Base-by-base conservation (phyloP, 2,329 filamentous ascomycete species). In the Fusarium staphyleae region DNA sequence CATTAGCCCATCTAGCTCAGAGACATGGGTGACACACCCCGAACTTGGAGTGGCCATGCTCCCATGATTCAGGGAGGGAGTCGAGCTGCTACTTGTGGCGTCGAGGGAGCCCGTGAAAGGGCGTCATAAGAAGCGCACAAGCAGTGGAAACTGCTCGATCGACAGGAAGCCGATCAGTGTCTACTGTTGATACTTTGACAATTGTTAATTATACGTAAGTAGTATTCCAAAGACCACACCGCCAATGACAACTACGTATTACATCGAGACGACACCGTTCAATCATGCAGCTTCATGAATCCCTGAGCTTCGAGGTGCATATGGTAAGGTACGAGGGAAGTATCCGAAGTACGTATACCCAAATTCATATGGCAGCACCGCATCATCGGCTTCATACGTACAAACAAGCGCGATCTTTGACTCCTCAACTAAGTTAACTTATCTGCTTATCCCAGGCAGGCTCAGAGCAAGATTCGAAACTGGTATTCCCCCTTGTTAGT, bases 31-130 rank as follows among this genome's bases (percentile, higher is more conserved):
- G 55, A 51, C 45, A 62, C 50, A 35, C 51, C 55, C 50, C 55
- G 39, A 55, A 39, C 40, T 52, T 42, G 42, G 55, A 55, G 49
- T 48, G 42, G 32, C 15, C 55, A 51, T 56, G 55, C 35, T 36
- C 54, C 24, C 59, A 63, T 63, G 59, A 63, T 63, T 62, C 59
- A 62, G 62, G 59, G 36, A 62, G 62, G 59, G 36, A 56, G 60
- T 56, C 56, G 41, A 44, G 48, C 58, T 49, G 39, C 48, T 22
- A 41, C 34, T 24, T 48, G 55, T 63, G 59, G 59, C 59, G 59
- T 57, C 45, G 55, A 63, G 44, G 54, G 58, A 62, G 43, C 22
- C 22, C 19, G 30, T 46, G 35, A 36, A 47, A 55, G 45, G 34
- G 59, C 51, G 51, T 63, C 44, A 53, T 53, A 51, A 43, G 45